Evolutionary conservation across 805 yeast species (phyloP).

Genomic region (Sungouiella thailandica): DNA sequence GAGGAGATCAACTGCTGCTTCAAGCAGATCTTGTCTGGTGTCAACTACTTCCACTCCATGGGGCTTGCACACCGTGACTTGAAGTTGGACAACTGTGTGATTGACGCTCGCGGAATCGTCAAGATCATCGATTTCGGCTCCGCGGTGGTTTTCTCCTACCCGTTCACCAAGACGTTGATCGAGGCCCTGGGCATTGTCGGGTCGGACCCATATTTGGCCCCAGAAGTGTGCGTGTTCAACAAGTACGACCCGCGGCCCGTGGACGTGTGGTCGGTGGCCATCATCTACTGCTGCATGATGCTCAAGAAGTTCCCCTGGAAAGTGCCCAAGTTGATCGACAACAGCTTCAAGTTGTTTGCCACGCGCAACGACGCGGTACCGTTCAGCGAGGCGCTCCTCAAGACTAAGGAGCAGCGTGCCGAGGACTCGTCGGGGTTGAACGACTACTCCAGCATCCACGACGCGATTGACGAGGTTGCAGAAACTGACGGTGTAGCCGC

Average conservation of each 20-base stretch:
- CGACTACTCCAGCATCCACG: slow-evolving; percentile 17
- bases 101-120: slow-evolving; percentile 75
- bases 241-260: slow-evolving; percentile 91
- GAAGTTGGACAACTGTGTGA: slow-evolving; percentile 89
- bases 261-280: slow-evolving; percentile 91
- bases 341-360: slow-evolving; percentile 78
- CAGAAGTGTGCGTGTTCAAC: slow-evolving; percentile 80
- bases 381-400: slow-evolving; percentile 55
- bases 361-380: slow-evolving; percentile 62
- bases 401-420: slow-evolving; percentile 32
- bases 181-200: slow-evolving; percentile 85
- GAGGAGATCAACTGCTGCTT: slow-evolving; percentile 85
- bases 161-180: slow-evolving; percentile 65
- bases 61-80: slow-evolving; percentile 91
- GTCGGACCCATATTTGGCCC: slow-evolving; percentile 86
- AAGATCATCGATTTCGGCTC: slow-evolving; percentile 92
- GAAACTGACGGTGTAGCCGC: slow-evolving; percentile 5
- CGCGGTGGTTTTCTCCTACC: slow-evolving; percentile 86
- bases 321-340: slow-evolving; percentile 77
- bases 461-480: slow-evolving; percentile 15
- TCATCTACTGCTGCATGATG: slow-evolving; percentile 88
- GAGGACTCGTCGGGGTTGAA: slow-evolving; percentile 8
- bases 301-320: slow-evolving; percentile 93
- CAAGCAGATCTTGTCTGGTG: slow-evolving; percentile 78
- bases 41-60: slow-evolving; percentile 72